These are phyloP conservation scores for Monosporascus cannonballus DNA, from an alignment of 2,329 filamentous ascomycete genomes.

Conservation along the genomic window DNA sequence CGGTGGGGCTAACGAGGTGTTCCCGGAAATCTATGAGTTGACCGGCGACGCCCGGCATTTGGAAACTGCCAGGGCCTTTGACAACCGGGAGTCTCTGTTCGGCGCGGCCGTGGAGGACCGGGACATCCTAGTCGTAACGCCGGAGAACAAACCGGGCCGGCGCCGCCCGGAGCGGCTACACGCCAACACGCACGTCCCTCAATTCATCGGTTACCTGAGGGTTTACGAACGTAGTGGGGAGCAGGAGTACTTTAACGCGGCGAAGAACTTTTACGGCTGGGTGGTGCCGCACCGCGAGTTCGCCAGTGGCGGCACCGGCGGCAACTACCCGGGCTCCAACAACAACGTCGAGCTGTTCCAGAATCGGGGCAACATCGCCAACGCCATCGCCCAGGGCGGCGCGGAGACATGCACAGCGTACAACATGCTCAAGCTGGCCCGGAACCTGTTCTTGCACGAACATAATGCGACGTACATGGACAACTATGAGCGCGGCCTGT, in stretches of 20 bases:
- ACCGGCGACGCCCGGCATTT: constrained; percentile 23
- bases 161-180: constrained; percentile 23
- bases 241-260: constrained; percentile 23
- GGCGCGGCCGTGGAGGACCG: constrained; percentile 21
- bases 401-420: constrained; percentile 28
- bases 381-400: constrained; percentile 20
- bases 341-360: constrained; percentile 27
- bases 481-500: constrained; percentile 26
- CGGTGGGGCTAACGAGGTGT: constrained; percentile 27
- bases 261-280: constrained; percentile 29
- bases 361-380: constrained; percentile 27
- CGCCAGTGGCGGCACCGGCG: constrained; percentile 23
- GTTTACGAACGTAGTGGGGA: constrained; percentile 24
- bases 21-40: constrained; percentile 25
- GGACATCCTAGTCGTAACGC: constrained; percentile 24
- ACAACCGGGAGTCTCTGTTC: constrained; percentile 27
- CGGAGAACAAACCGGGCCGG: constrained; percentile 22
- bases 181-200: constrained; percentile 26
- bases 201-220: constrained; percentile 26
- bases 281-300: constrained; percentile 26
- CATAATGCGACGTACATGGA: constrained; percentile 28
- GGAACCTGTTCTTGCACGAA: constrained; percentile 26
- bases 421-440: constrained; percentile 26
- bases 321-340: constrained; percentile 25
- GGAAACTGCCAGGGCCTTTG: constrained; percentile 25